phyloP scores from a whole-genome alignment of 768 basidiomycete genomes.

The Vararia minispora region DNA sequence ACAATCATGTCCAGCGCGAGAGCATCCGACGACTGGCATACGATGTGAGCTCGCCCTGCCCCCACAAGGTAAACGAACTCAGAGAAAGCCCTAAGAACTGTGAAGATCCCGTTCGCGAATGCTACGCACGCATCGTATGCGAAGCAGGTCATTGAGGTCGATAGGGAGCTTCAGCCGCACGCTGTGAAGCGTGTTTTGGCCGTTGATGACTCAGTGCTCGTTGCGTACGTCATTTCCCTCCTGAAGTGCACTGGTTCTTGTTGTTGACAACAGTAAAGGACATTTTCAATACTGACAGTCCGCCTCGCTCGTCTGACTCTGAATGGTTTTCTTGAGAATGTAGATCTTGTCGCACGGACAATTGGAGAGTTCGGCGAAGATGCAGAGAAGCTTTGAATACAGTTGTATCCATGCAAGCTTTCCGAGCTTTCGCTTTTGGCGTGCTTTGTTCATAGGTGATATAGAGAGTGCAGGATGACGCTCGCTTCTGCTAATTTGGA shows the following conservation, averaged over 20 bases:
- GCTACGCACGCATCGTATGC: slow-evolving; percentile 70
- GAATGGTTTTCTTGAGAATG: slow-evolving; percentile 84
- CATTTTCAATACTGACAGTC: slow-evolving; percentile 68
- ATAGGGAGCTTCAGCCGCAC: slow-evolving; percentile 71
- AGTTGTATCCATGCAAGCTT: too few relatives aligned
- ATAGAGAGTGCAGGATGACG: too few relatives aligned
- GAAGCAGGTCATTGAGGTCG: slow-evolving; percentile 77
- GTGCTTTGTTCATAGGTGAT: too few relatives aligned
- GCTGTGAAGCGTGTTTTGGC: slow-evolving; percentile 65
- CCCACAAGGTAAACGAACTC: slow-evolving; percentile 1
- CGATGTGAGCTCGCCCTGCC: slow-evolving; percentile 29
- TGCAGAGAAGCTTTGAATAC: slow-evolving; percentile 34
- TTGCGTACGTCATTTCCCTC: slow-evolving; percentile 48
- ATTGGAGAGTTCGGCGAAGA: slow-evolving; percentile 71
- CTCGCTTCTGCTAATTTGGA: too few relatives aligned
- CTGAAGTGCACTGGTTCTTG: background rate
- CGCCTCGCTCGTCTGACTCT: slow-evolving; percentile 75
- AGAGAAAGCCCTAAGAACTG: slow-evolving; percentile 31
- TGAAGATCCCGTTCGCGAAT: slow-evolving; percentile 71
- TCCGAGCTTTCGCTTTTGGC: too few relatives aligned
- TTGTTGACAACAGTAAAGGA: slow-evolving; percentile 28
- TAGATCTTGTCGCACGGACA: slow-evolving; percentile 77
- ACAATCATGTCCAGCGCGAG: slow-evolving; percentile 17
- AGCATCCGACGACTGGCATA: slow-evolving; percentile 41
- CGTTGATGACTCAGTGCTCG: slow-evolving; percentile 55